Base-by-base conservation (phyloP, 2,329 filamentous ascomycete genomes). In the Myriosclerotinia duriaeana region DNA sequence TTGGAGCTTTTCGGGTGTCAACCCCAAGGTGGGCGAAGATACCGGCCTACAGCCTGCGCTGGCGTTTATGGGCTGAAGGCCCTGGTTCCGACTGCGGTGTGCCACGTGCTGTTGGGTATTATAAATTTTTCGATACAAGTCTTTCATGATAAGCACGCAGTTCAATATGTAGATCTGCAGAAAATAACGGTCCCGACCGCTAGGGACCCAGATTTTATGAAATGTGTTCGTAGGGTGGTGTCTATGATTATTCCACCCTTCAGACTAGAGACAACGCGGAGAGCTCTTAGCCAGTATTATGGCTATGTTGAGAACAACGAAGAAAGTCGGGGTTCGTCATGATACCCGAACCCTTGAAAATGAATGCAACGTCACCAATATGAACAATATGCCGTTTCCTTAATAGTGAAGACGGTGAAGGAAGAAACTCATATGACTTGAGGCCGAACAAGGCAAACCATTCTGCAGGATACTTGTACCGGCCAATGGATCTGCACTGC, bases 31-130 rank as follows among this genome's bases (percentile, higher is more conserved):
- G 44, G 34, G 17, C 50, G 44, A 22, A 44, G 42, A 52, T 59
- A 40, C 42, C 53, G 7, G 38, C 53, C 46, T n/a, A 59, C 2
- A 59, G 56, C 53, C 42, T n/a, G 20, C 52, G 40, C 22, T 44
- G 50, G 40, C 53, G 52, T 42, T 58, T 5, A 22, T 44, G 40
- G 53, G 36, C 60, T n/a, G 22, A 52, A 48, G 44, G 20, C 50
- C n/a, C 50, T 50, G n/a, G 44, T 61, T 61, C 22, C 30, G 44
- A 61, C 34, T 61, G 58, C 44, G 58, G 58, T 61, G 44, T 61
- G 46, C 58, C 58, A 61, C 58, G 58, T 61, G 58, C 44, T 36
- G 30, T 50, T 50, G 56, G 56, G 30, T 48, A 38, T 60, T 60
- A 34, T 20, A 36, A 36, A 36, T 17, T 38, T 12, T 17, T 48